Percentiles rank a stretch among this genome's conserved stretches.
These are phyloP conservation scores for Lepidopterella palustris DNA, from an alignment of 495 filamentous ascomycete genomes.

Conservation along the genomic window DNA sequence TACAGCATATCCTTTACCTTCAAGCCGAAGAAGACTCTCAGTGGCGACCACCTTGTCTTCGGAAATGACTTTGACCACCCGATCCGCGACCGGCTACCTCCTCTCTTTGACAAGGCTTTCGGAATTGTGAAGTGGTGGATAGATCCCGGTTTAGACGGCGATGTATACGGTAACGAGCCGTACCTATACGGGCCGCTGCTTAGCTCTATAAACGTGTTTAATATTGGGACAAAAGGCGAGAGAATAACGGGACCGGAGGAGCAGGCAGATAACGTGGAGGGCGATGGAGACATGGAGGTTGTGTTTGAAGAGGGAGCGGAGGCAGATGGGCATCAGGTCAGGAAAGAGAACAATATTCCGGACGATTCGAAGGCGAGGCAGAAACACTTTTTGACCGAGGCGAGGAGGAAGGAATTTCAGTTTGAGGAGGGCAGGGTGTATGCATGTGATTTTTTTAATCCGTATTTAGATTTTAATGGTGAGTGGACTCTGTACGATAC, in stretches of 20 bases:
- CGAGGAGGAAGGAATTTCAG: conserved; percentile 43
- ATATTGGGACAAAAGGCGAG: conserved; percentile 49
- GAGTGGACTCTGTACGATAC: conserved; percentile 3
- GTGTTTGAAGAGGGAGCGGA: conserved; percentile 62
- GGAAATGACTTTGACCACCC: conserved; percentile 90
- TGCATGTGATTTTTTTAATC: conserved; percentile 79
- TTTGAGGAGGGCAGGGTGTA: conserved; percentile 59
- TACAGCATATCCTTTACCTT: conserved; percentile 77
- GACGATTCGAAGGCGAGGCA: conserved; percentile 24
- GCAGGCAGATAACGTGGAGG: conserved; percentile 7
- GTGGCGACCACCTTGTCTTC: conserved; percentile 68
- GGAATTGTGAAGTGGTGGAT: conserved; percentile 79
- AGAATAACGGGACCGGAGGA: background rate
- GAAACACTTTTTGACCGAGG: conserved; percentile 32
- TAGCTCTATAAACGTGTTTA: conserved; percentile 64
- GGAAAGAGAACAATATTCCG: conserved; percentile 28
- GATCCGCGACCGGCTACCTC: conserved; percentile 73
- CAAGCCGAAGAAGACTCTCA: conserved; percentile 56
- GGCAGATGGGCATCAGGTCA: conserved; percentile 47
- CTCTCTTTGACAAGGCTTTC: conserved; percentile 74
- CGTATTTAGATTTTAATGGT: conserved; percentile 77
- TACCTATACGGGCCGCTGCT: conserved; percentile 73
- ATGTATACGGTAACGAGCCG: conserved; percentile 75
- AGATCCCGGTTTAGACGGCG: conserved; percentile 79
- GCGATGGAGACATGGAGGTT: conserved; percentile 38